phyloP scores from a whole-genome alignment of 768 basidiomycete genomes.

The Leucocoprinus sp. region DNA sequence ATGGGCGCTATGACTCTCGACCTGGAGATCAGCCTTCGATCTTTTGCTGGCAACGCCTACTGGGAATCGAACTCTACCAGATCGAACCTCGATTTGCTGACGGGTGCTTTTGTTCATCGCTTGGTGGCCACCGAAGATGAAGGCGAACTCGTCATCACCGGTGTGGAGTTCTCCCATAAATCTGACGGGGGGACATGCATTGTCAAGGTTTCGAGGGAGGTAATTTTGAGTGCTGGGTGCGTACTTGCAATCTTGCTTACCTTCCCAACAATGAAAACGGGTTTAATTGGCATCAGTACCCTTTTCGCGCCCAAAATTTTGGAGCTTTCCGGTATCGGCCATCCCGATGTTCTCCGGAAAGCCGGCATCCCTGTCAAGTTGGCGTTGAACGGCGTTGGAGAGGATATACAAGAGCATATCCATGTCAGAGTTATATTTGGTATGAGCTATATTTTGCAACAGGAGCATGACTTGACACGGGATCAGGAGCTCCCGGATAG shows the following conservation, averaged over 20 bases:
- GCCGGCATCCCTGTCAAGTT: slow-evolving; percentile 13
- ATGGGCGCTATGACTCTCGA: slow-evolving; percentile 10
- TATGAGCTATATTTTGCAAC: background rate
- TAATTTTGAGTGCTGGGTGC: slow-evolving; percentile 13
- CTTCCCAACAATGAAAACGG: background rate
- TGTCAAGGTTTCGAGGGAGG: slow-evolving; percentile 7
- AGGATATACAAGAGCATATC: slow-evolving; percentile 13
- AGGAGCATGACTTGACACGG: background rate
- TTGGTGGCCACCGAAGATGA: slow-evolving; percentile 1
- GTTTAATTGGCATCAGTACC: too few relatives aligned
- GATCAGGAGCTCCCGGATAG: background rate
- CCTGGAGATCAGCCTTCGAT: slow-evolving; percentile 8
- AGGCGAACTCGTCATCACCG: background rate
- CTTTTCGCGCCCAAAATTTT: slow-evolving; percentile 14
- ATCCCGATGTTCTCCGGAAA: slow-evolving; percentile 10
- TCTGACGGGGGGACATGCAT: background rate
- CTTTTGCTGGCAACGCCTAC: slow-evolving; percentile 9
- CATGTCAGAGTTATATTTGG: slow-evolving; percentile 4
- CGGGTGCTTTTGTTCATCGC: background rate
- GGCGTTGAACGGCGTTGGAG: slow-evolving; percentile 13
- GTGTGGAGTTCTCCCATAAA: slow-evolving; percentile 8
- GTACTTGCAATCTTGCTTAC: background rate
- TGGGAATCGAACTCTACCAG: slow-evolving; percentile 11
- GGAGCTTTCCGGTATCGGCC: slow-evolving; percentile 15
- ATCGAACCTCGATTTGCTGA: slow-evolving; percentile 13